phyloP scores from a whole-genome alignment of 139 green algal species.

The Gonium pectorale region DNA sequence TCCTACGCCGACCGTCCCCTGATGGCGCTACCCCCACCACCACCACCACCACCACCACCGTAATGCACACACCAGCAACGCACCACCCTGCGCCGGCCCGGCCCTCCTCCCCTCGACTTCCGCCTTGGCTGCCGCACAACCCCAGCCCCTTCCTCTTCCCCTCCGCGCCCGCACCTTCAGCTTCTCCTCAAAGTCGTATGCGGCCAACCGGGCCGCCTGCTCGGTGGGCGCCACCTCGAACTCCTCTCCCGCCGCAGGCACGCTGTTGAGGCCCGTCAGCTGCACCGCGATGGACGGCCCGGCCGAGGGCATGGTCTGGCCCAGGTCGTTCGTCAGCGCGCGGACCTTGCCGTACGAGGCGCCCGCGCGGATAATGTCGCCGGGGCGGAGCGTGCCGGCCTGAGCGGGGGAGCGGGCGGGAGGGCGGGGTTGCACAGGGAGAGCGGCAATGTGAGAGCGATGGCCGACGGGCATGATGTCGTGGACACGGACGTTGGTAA shows the following conservation, averaged over 20 bases:
- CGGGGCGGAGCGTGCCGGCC: constrained; percentile 87
- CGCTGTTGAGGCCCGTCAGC: constrained; percentile 88
- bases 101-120: no score
- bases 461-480: no score
- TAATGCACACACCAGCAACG: no score
- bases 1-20: no score
- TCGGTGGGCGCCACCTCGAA: constrained; percentile 82
- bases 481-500: no score
- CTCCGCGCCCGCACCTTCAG: constrained; percentile 46
- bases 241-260: constrained; percentile 92
- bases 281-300: constrained; percentile 86
- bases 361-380: constrained; percentile 87
- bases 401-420: constrained; percentile 42
- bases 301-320: constrained; percentile 43
- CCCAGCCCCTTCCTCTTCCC: no score
- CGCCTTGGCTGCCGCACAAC: no score
- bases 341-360: constrained; percentile 87
- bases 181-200: constrained; percentile 57
- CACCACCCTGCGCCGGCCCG: no score
- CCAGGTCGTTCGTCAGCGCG: constrained; percentile 73
- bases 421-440: not conserved
- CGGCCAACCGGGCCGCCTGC: constrained; percentile 68
- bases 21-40: no score
- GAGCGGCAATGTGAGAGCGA: not conserved
- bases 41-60: no score